A percentile compares a stretch with the other conserved stretches of the same genome.
These are phyloP conservation scores for Murraya paniculata DNA, from an alignment of 345 rosid genomes.

Conservation along the genomic window DNA sequence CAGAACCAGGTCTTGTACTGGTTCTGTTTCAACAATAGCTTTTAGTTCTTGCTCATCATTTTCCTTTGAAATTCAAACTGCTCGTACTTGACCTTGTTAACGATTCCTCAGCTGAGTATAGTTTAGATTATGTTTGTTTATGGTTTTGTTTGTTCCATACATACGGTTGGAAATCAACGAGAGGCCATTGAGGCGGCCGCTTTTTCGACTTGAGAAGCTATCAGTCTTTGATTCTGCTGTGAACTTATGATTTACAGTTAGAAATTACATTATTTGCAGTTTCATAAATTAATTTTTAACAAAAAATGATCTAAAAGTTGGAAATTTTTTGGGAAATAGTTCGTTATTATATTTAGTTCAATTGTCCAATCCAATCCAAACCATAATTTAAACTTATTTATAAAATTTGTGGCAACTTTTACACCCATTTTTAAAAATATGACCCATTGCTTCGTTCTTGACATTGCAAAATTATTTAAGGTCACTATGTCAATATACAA, in stretches of 20 bases:
- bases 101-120: constrained; percentile 53
- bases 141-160: neutral
- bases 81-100: neutral
- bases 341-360: neutral
- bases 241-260: too few relatives aligned
- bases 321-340: neutral
- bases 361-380: neutral
- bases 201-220: constrained; percentile 47
- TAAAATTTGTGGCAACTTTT: neutral
- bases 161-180: constrained; percentile 82
- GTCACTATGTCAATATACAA: constrained; percentile 34
- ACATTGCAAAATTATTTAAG: constrained; percentile 53
- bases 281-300: too few relatives aligned
- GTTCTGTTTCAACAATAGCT: too few relatives aligned
- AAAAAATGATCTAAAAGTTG: too few relatives aligned
- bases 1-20: too few relatives aligned
- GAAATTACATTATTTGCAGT: too few relatives aligned
- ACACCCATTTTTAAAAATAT: neutral
- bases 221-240: constrained; percentile 43
- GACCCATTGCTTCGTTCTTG: constrained; percentile 9
- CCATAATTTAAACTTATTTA: neutral
- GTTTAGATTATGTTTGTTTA: constrained; percentile 22
- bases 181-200: constrained; percentile 57
- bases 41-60: neutral
- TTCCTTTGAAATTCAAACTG: neutral